phyloP scores from a whole-genome alignment of 768 basidiomycete species.

The Sporobolomyces pararoseus region DNA sequence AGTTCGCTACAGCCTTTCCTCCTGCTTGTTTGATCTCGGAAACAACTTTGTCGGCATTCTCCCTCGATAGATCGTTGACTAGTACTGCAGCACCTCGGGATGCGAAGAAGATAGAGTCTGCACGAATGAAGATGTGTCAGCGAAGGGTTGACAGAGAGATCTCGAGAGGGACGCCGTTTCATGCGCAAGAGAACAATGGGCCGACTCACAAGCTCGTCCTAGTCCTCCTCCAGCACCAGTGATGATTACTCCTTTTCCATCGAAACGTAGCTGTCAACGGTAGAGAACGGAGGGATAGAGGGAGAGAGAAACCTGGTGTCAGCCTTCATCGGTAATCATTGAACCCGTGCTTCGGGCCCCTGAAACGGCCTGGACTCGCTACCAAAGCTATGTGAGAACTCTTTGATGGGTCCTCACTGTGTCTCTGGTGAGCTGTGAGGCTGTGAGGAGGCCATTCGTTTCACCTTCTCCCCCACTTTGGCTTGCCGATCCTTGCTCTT shows the following conservation, averaged over 20 bases:
- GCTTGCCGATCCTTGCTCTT: not conserved
- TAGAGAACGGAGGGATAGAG: not conserved
- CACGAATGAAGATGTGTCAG: conserved; percentile 46
- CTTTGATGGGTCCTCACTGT: no score
- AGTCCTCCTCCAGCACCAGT: conserved; percentile 96
- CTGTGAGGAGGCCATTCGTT: not conserved
- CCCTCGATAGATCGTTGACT: conserved; percentile 86
- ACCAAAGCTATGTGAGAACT: no score
- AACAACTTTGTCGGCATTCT: conserved; percentile 85
- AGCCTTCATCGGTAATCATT: not conserved
- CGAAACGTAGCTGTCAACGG: conserved; percentile 54
- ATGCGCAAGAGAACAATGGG: not conserved
- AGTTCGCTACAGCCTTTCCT: conserved; percentile 70
- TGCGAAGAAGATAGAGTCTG: conserved; percentile 89
- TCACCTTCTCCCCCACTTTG: not conserved
- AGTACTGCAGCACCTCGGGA: conserved; percentile 88
- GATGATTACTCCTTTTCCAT: conserved; percentile 83
- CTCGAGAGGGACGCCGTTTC: conserved; percentile 1
- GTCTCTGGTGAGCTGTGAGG: not conserved
- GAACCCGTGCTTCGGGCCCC: not conserved
- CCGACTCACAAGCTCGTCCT: conserved; percentile 70
- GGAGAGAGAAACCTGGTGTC: not conserved
- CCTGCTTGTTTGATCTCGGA: conserved; percentile 66
- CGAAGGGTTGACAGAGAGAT: not conserved
- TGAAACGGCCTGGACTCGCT: not conserved